A percentile compares a stretch with the other conserved stretches of the same genome.
phyloP scores from a whole-genome alignment of 495 filamentous ascomycete genomes.

The Thermothielavioides terrestris region DNA sequence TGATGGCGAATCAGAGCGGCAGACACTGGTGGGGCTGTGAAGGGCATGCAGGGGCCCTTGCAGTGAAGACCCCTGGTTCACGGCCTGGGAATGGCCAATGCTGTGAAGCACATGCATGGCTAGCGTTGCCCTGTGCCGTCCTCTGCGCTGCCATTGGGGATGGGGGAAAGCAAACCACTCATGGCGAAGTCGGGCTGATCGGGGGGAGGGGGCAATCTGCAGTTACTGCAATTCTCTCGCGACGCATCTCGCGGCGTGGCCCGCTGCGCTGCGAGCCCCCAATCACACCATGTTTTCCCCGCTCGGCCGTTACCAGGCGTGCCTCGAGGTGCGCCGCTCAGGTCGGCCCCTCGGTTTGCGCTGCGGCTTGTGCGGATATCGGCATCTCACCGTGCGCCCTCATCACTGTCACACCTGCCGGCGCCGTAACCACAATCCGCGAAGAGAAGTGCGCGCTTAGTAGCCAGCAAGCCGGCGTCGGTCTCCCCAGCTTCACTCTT shows the following conservation, averaged over 20 bases:
- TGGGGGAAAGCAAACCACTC: too few species aligned
- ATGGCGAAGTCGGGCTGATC: too few species aligned
- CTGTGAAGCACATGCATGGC: conserved; percentile 10
- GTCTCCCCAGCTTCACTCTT: neutral
- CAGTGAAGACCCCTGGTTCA: neutral
- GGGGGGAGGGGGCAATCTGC: neutral
- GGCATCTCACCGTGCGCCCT: neutral
- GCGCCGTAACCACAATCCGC: neutral
- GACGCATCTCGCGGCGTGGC: neutral
- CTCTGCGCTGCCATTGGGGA: too few species aligned
- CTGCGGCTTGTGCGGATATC: neutral
- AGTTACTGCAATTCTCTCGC: too few species aligned
- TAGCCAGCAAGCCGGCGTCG: neutral
- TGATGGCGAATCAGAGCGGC: conserved; percentile 5
- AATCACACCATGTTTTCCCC: conserved; percentile 8
- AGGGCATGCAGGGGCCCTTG: conserved; percentile 11
- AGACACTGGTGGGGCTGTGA: neutral
- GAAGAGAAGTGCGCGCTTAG: conserved; percentile 4
- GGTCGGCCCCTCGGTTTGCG: neutral
- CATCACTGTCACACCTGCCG: conserved; percentile 6
- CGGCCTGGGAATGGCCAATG: conserved; percentile 8
- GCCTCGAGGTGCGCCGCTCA: neutral
- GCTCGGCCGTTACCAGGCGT: neutral
- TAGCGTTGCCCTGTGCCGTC: conserved; percentile 6
- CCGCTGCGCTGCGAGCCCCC: neutral